Conservation (phyloP, 768 basidiomycete genomes). For the Chlorophyllum brunneum region DNA sequence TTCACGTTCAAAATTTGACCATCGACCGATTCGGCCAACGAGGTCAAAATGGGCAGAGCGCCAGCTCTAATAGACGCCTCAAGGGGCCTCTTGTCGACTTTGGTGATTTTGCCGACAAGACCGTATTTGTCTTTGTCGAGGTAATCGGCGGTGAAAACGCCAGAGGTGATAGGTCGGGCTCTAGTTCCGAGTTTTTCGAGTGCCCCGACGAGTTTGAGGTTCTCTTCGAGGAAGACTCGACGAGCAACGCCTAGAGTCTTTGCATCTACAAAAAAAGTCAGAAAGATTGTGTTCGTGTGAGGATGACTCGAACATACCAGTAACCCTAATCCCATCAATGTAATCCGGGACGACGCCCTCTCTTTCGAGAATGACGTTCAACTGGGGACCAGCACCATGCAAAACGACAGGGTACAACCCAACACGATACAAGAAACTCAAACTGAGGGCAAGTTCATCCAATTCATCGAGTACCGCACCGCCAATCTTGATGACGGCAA, state of each 20-base stretch:
- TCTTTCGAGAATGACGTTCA: constrained; percentile 89
- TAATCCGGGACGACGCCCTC: constrained; percentile 96
- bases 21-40: constrained; percentile 88
- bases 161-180: constrained; percentile 95
- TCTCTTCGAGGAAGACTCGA: constrained; percentile 95
- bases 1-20: constrained; percentile 99
- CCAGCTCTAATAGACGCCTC: constrained; percentile 97
- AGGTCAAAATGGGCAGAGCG: constrained; percentile 92
- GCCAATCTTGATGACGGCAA: constrained; percentile 97
- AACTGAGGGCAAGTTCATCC: constrained; percentile 89
- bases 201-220: constrained; percentile 89
- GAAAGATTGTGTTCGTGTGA: neutral
- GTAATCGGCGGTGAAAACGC: constrained; percentile 96
- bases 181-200: constrained; percentile 94
- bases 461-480: constrained; percentile 92
- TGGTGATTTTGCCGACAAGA: constrained; percentile 92
- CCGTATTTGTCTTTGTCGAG: constrained; percentile 94
- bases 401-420: constrained; percentile 97
- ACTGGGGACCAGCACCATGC: constrained; percentile 93
- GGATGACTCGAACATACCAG: constrained; percentile 52
- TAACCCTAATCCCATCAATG: constrained; percentile 96
- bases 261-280: constrained; percentile 51
- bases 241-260: constrained; percentile 94
- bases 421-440: constrained; percentile 95
- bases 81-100: constrained; percentile 92